A percentile compares a stretch with the other conserved stretches of the same genome.
phyloP scores from a whole-genome alignment of 192 early-diverging fungal genomes.

The Lobosporangium transversale region DNA sequence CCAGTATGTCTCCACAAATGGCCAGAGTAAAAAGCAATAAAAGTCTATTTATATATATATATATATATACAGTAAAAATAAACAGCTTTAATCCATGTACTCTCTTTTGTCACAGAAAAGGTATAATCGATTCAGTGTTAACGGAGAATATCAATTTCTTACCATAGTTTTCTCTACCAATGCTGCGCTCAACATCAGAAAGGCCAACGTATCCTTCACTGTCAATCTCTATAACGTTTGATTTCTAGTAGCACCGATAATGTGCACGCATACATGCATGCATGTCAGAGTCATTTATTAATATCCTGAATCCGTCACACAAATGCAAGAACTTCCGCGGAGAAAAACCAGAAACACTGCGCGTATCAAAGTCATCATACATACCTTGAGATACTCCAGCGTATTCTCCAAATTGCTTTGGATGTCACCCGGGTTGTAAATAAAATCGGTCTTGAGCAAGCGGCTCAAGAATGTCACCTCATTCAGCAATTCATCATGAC shows the following conservation, averaged over 20 bases:
- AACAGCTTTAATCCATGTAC: too few species aligned
- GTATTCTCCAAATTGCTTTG: constrained; percentile 71
- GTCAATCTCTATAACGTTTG: constrained; percentile 59
- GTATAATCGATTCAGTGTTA: too few species aligned
- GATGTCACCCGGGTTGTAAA: constrained; percentile 80
- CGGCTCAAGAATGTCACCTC: constrained; percentile 80
- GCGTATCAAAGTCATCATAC: too few species aligned
- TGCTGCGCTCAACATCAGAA: constrained; percentile 59
- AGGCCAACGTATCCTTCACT: constrained; percentile 60
- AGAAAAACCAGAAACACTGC: too few species aligned
- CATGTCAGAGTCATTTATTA: not conserved
- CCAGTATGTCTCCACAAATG: constrained; percentile 92
- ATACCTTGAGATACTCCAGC: constrained; percentile 63
- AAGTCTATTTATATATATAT: constrained; percentile 64
- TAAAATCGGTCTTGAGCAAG: constrained; percentile 82
- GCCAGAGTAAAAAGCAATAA: constrained; percentile 86
- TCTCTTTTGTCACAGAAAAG: too few species aligned
- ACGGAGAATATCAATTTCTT: too few species aligned
- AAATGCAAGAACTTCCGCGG: too few species aligned
- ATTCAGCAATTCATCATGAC: constrained; percentile 61
- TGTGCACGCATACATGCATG: not conserved
- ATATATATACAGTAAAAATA: not conserved
- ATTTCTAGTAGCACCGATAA: constrained; percentile 28
- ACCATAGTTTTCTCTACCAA: constrained; percentile 73
- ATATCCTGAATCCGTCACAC: too few species aligned